phyloP scores from a whole-genome alignment of 1,139 yeast species.

The Pichia sp. region DNA sequence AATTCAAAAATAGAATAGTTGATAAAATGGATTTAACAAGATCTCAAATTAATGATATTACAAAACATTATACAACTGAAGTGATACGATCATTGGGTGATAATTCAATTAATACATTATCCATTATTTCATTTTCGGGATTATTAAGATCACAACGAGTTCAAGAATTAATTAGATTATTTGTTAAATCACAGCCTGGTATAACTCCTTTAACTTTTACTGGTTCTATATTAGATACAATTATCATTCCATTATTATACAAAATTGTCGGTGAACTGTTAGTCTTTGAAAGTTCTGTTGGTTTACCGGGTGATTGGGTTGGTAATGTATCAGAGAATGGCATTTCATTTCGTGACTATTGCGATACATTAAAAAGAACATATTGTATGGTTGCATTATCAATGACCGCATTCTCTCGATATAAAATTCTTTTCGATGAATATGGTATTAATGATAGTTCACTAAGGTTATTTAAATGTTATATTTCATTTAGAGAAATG shows the following conservation, averaged over 20 bases:
- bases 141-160: conserved; percentile 15
- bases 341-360: conserved; percentile 14
- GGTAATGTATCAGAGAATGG: conserved; percentile 12
- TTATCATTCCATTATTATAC: conserved; percentile 23
- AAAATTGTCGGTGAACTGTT: conserved; percentile 26
- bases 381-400: conserved; percentile 24
- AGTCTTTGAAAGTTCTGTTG: conserved; percentile 17
- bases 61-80: conserved; percentile 10
- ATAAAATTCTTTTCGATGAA: conserved; percentile 20
- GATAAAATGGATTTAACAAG: conserved; percentile 18
- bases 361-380: conserved; percentile 22
- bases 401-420: conserved; percentile 24
- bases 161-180: conserved; percentile 21
- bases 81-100: conserved; percentile 16
- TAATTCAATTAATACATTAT: not conserved
- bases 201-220: conserved; percentile 21
- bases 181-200: conserved; percentile 19
- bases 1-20: conserved; percentile 17
- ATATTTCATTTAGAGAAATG: conserved; percentile 24
- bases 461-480: conserved; percentile 18
- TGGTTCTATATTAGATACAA: conserved; percentile 23
- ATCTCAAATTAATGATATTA: not conserved
- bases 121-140: conserved; percentile 9
- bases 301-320: conserved; percentile 8
- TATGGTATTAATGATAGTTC: conserved; percentile 25